Base-by-base conservation (phyloP, 257 asterid species). In the Rhazya stricta region DNA sequence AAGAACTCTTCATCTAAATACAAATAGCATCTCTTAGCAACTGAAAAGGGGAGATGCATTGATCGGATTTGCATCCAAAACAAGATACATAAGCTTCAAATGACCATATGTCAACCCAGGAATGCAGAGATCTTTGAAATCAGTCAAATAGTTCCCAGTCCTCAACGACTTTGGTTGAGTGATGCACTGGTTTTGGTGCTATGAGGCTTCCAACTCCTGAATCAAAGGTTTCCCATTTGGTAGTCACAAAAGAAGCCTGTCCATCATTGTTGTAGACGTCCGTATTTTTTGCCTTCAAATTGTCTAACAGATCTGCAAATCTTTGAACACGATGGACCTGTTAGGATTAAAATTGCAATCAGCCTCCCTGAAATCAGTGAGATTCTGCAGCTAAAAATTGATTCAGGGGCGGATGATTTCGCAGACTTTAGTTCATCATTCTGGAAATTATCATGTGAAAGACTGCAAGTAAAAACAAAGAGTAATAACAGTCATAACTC, bases 251-350 rank as follows among this genome's bases (percentile, higher is more conserved):
- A 62, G 51, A 41, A 36, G 34, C 61, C 21, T 21, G 53, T 50
- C 45, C 46, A 51, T 39, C 48, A 43, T 68, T 77, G 43, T 41
- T 27, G 6, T 25, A 45, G 56, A n/a, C 43, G 15, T 18, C 42
- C 16, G 74, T 68, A 54, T 70, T 61, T 63, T 79, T 70, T 50
- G 65, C 85, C 79, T 78, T 81, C 69, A 57, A 16, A 53, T 56
- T 71, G 48, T 78, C 85, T 10, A 81, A 39, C 67, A 36, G 65
- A 29, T 81, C 85, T 45, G 78, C 78, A 36, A 65, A 63, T 46
- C 80, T 78, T 75, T 81, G 80, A 37, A 78, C 51, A 2, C 82
- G 85, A 78, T 62, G 78, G n/a, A 78, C 85, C 82, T 78, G 79
- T 61, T 6, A 43, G 8, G 32, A 46, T 7, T 36, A 34, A 2